These are phyloP conservation scores for Fusarium musae DNA, from an alignment of 2,329 filamentous ascomycete genomes.

Conservation along the genomic window DNA sequence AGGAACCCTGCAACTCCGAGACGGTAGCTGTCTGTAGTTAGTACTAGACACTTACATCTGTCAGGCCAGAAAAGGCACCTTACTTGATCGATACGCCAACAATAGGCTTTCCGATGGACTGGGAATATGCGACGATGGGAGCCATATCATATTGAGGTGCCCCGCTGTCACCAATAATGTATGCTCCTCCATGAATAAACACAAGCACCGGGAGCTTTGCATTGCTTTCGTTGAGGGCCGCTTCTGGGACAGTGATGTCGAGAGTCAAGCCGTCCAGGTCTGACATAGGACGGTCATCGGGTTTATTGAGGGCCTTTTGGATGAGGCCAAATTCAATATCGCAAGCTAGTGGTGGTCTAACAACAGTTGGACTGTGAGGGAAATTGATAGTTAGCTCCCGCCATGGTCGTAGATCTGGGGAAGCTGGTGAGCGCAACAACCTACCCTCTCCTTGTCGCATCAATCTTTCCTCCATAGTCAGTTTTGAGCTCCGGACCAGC, in stretches of 20 bases:
- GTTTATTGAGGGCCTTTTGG: fast-evolving
- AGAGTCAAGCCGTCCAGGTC: background rate
- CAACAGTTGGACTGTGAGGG: background rate
- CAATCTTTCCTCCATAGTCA: background rate
- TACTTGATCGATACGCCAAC: background rate
- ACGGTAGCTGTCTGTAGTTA: background rate
- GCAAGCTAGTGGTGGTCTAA: background rate
- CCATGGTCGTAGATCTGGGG: fast-evolving
- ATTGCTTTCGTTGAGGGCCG: fast-evolving
- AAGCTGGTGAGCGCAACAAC: background rate
- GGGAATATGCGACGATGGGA: background rate
- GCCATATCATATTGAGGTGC: background rate
- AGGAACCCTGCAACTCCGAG: background rate
- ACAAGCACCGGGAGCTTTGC: background rate
- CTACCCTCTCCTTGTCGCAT: background rate
- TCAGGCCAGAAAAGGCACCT: background rate
- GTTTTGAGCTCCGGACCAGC: background rate
- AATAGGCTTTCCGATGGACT: background rate
- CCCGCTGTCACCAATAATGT: background rate
- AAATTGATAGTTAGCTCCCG: fast-evolving
- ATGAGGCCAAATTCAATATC: constrained; percentile 3
- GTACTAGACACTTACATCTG: too few relatives aligned
- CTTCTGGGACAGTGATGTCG: background rate
- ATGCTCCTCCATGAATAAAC: background rate
- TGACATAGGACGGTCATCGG: background rate